These are phyloP conservation scores for Tulasnella sp. DNA, from an alignment of 768 basidiomycete genomes.

Conservation along the genomic window DNA sequence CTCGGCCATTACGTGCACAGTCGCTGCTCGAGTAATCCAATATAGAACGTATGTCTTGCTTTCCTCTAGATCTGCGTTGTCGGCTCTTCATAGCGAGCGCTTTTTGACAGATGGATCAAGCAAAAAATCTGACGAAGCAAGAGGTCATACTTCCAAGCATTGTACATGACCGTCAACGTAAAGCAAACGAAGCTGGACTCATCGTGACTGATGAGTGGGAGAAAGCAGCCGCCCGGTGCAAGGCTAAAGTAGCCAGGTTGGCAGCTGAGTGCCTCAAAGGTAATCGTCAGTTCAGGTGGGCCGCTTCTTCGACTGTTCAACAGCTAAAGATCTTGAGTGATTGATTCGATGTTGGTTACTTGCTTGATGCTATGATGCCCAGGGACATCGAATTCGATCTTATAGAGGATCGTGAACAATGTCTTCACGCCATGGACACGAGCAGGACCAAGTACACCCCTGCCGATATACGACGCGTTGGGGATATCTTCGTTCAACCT, in stretches of 20 bases:
- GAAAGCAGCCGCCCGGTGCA: conserved; percentile 35
- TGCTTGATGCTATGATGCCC: background rate
- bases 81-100: no score
- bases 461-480: conserved; percentile 37
- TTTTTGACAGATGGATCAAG: no score
- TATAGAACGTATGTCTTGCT: no score
- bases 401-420: conserved; percentile 31
- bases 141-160: no score
- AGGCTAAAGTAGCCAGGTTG: conserved; percentile 35
- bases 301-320: background rate
- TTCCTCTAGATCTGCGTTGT: no score
- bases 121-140: no score
- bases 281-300: conserved; percentile 43
- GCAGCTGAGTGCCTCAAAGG: conserved; percentile 35
- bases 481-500: conserved; percentile 41
- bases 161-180: background rate
- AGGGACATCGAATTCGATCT: conserved; percentile 49
- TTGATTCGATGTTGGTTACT: background rate
- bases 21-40: no score
- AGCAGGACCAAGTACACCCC: conserved; percentile 22
- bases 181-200: conserved; percentile 22
- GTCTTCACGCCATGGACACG: conserved; percentile 30
- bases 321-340: background rate
- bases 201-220: conserved; percentile 36
- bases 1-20: no score